These are phyloP conservation scores for Chlamydomonas eustigma DNA, from an alignment of 139 green algal species.

Conservation along the genomic window DNA sequence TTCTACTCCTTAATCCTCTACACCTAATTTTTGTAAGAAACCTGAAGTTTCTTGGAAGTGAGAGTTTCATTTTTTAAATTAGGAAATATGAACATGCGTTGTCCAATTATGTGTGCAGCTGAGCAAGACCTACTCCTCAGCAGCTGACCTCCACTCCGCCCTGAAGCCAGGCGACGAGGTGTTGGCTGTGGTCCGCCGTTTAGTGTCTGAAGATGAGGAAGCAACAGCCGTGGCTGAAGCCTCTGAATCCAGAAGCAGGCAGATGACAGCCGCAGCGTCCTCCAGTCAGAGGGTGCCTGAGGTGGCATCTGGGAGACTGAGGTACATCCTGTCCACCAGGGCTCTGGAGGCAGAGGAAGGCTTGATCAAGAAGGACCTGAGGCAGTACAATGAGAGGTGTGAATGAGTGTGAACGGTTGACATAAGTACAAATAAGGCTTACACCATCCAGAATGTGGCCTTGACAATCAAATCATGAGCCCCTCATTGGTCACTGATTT, in stretches of 20 bases:
- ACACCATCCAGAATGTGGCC: too few species aligned
- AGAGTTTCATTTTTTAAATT: too few species aligned
- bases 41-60: too few species aligned
- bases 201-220: neutral
- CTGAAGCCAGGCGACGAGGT: constrained; percentile 3
- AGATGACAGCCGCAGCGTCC: constrained; percentile 4
- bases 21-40: too few species aligned
- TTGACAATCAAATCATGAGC: too few species aligned
- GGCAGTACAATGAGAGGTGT: neutral
- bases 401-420: too few species aligned
- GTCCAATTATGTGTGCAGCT: neutral
- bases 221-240: neutral
- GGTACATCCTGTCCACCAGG: neutral
- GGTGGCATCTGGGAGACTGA: neutral
- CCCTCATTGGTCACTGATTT: too few species aligned
- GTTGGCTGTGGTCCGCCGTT: neutral
- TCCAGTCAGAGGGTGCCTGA: neutral
- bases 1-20: too few species aligned
- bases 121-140: constrained; percentile 1
- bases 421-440: too few species aligned
- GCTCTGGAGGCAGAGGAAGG: constrained; percentile 5
- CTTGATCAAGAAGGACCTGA: neutral
- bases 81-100: neutral
- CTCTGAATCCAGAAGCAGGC: neutral
- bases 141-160: neutral